These are phyloP conservation scores for Candida wancherniae DNA, from an alignment of 805 yeast genomes.

Conservation along the genomic window DNA sequence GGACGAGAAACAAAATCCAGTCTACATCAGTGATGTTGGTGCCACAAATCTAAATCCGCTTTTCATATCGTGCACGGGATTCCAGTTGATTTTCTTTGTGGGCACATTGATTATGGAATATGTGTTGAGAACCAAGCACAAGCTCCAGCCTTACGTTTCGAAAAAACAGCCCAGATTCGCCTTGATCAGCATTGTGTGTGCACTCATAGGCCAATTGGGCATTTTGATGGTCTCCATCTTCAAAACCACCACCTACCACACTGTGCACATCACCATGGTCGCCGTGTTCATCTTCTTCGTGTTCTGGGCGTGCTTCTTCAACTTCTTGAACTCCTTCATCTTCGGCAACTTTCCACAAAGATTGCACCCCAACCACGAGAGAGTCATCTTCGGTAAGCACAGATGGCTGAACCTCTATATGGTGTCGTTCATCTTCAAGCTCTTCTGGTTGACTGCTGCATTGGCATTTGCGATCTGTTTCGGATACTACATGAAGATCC, in stretches of 20 bases:
- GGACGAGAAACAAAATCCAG: conserved; percentile 42
- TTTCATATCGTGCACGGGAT: conserved; percentile 71
- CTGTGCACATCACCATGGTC: conserved; percentile 67
- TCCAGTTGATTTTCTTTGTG: conserved; percentile 72
- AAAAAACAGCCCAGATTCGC: conserved; percentile 40
- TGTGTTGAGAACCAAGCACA: conserved; percentile 51
- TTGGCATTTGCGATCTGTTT: conserved; percentile 65
- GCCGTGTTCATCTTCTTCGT: conserved; percentile 65
- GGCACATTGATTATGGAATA: conserved; percentile 61
- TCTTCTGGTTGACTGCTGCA: conserved; percentile 63
- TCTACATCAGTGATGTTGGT: conserved; percentile 81
- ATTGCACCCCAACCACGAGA: conserved; percentile 36
- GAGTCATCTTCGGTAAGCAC: conserved; percentile 34
- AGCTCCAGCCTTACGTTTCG: conserved; percentile 51
- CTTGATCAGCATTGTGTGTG: conserved; percentile 40
- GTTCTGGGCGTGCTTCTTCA: conserved; percentile 44
- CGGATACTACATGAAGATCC: conserved; percentile 38
- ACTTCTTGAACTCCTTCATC: conserved; percentile 33
- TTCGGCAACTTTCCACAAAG: conserved; percentile 36
- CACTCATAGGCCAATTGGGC: conserved; percentile 63
- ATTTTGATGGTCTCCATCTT: conserved; percentile 70
- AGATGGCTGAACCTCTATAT: conserved; percentile 39
- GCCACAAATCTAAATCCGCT: conserved; percentile 83
- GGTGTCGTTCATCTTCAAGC: conserved; percentile 50
- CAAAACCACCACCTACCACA: conserved; percentile 53